phyloP scores from a whole-genome alignment of 140 eudicot species.

The Erigeron philadelphicus region DNA sequence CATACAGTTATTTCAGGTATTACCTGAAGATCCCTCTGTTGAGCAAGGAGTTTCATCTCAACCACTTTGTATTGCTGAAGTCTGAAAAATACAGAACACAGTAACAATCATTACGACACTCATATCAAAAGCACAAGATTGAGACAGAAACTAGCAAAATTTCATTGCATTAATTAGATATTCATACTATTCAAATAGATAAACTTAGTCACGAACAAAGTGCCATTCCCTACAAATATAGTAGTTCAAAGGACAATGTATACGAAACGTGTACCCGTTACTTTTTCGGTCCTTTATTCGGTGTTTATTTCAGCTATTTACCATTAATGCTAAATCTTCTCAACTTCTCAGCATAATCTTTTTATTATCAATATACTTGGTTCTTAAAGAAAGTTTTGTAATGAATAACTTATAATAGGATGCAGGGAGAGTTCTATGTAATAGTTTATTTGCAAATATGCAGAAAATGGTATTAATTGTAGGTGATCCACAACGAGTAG shows the following conservation, averaged over 20 bases:
- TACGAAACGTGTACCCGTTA: no score
- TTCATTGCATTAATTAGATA: no score
- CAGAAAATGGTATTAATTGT: not conserved
- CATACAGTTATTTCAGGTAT: conserved; percentile 37
- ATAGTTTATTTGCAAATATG: not conserved
- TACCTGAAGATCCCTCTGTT: conserved; percentile 90
- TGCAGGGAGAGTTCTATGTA: not conserved
- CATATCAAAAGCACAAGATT: not conserved
- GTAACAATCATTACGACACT: not conserved
- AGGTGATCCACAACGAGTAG: not conserved
- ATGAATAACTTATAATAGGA: not conserved
- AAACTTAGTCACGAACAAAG: no score
- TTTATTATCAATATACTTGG: no score
- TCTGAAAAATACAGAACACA: conserved; percentile 27
- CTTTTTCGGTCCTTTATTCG: no score
- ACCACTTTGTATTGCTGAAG: conserved; percentile 74
- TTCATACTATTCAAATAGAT: no score
- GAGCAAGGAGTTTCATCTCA: conserved; percentile 96
- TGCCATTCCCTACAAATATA: no score
- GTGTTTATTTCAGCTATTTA: no score
- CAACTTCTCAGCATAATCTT: no score
- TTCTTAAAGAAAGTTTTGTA: not conserved
- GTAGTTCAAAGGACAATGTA: no score
- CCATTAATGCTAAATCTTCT: no score
- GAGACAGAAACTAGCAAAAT: not conserved